A percentile compares a stretch with the other conserved stretches of the same genome.
These are phyloP conservation scores for Cytospora mali DNA, from an alignment of 2,329 filamentous ascomycete genomes.

Conservation along the genomic window DNA sequence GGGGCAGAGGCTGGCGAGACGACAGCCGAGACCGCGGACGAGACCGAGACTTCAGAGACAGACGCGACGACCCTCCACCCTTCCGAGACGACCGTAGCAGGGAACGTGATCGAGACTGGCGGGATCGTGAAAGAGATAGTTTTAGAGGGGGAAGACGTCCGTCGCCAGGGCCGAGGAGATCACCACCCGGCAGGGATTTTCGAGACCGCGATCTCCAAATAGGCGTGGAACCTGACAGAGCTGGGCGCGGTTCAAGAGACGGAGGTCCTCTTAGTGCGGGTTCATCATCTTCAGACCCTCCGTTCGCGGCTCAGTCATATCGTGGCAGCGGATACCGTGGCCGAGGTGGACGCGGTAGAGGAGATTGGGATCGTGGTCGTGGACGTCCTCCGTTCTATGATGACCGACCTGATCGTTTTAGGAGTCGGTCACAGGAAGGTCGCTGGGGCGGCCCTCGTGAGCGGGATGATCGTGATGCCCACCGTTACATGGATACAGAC, in stretches of 20 bases:
- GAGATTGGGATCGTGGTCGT: slow-evolving; percentile 54
- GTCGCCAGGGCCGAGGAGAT: slow-evolving; percentile 63
- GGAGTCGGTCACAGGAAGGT: slow-evolving; percentile 68
- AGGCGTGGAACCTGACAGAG: slow-evolving; percentile 67
- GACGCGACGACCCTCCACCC: slow-evolving; percentile 48
- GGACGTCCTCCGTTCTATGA: slow-evolving; percentile 59
- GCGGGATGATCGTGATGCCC: slow-evolving; percentile 44
- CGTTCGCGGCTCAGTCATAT: slow-evolving; percentile 57
- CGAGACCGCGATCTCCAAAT: slow-evolving; percentile 62
- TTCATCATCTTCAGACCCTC: slow-evolving; percentile 69
- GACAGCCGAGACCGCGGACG: slow-evolving; percentile 64
- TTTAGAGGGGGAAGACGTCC: slow-evolving; percentile 59
- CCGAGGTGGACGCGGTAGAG: slow-evolving; percentile 53
- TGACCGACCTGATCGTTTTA: slow-evolving; percentile 62
- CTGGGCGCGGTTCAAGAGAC: slow-evolving; percentile 70
- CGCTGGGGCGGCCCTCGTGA: slow-evolving; percentile 54
- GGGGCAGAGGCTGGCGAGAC: slow-evolving; percentile 60
- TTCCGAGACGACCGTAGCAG: slow-evolving; percentile 63
- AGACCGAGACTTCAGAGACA: slow-evolving; percentile 63
- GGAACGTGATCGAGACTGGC: slow-evolving; percentile 57
- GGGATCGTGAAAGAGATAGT: slow-evolving; percentile 55
- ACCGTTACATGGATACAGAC: slow-evolving; percentile 43
- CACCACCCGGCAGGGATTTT: slow-evolving; percentile 66
- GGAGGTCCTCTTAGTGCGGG: slow-evolving; percentile 69
- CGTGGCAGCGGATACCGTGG: slow-evolving; percentile 60